Base-by-base conservation (phyloP, 768 basidiomycete species). In the Leucocoprinus sp. region DNA sequence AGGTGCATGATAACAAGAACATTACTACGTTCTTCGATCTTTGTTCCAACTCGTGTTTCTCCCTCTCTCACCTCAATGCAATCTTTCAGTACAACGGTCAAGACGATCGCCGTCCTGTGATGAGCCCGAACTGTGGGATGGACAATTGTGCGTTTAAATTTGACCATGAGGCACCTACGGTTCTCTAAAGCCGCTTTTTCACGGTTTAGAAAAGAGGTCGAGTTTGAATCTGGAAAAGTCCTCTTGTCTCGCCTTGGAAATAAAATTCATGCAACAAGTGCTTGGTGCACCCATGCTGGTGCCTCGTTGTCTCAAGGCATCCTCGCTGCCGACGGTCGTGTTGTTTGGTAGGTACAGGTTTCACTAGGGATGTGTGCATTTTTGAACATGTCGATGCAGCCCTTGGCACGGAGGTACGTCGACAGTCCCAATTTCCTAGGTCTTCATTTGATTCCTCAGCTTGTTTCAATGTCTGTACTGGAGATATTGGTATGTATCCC, bases 281-380 rank as follows among this genome's bases (percentile, higher is more conserved):
- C 86, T 2, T 84, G 77, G 62, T 95, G 92, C 64, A 93, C 90
- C 1, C 92, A 95, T 61, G 93, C 92, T 58, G 92, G 92, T 8
- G 91, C 91, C 2, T 89, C 90, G 1, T 71, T 93, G 2, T 79
- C 71, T 4, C 90, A 89, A 61, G 91, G 90, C 42, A 81, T 90
- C 8, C 67, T 92, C 44, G 76, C 82, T 6, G 72, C 82, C 26
- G 83, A 86, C 59, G 90, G 86, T 8, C 68, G 85, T 49, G 75
- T 93, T 15, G 78, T 85, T 39, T 93, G 91, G 82, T 80, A 57
- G 40, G 77, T 61, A 21, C 46, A 27, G 15, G 15, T 42, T 21
- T 15, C 29, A 28, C 36, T 35, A n/a, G 26, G 8, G 23, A 33
- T 26, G 26, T 38, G 6, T 8, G 8, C 43, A 23, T 37, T 19